Conservation (phyloP, 768 basidiomycete genomes). For the Trichaptum fuscoviolaceum region DNA sequence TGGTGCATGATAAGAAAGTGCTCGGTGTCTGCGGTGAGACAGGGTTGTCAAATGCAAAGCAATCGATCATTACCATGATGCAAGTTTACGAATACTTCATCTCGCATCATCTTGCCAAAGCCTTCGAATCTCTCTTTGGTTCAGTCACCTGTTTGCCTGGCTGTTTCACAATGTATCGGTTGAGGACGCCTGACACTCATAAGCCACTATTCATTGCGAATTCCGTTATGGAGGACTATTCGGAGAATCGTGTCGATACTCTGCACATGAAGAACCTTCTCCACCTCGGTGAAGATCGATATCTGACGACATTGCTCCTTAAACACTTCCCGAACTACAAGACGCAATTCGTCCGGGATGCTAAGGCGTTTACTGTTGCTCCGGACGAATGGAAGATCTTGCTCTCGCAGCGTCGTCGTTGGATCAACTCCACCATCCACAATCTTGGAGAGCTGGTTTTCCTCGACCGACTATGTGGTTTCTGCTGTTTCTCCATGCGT, state of each 20-base stretch:
- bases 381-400: conserved; percentile 94
- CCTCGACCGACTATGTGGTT: conserved; percentile 87
- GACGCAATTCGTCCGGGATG: conserved; percentile 93
- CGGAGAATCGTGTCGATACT: conserved; percentile 94
- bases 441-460: conserved; percentile 92
- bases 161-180: conserved; percentile 96
- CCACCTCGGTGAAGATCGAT: conserved; percentile 98
- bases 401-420: conserved; percentile 93
- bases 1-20: conserved; percentile 95
- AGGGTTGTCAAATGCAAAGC: conserved; percentile 85
- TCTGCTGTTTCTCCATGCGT: conserved; percentile 99
- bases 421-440: conserved; percentile 99
- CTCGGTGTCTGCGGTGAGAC: conserved; percentile 97
- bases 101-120: conserved; percentile 97
- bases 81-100: conserved; percentile 99
- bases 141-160: conserved; percentile 98
- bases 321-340: conserved; percentile 94
- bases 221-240: conserved; percentile 86
- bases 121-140: conserved; percentile 94
- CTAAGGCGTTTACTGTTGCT: conserved; percentile 90
- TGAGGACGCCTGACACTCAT: conserved; percentile 91
- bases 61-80: conserved; percentile 96
- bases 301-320: conserved; percentile 89
- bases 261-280: conserved; percentile 98
- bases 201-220: conserved; percentile 93